Base-by-base conservation (phyloP, 1,139 yeast species). In the Pichia terricola region DNA sequence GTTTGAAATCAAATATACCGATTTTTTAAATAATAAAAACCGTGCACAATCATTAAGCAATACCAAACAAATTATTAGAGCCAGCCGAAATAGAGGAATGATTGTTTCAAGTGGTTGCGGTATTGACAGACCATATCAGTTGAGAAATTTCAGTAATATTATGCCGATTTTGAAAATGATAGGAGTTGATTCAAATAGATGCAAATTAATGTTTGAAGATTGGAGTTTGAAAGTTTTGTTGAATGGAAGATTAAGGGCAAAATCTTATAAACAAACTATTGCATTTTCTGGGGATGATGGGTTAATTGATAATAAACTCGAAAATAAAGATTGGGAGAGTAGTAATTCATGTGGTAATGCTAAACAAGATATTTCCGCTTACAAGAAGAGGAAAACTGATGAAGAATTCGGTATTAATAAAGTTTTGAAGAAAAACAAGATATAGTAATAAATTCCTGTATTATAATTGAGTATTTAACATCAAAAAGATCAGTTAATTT, bases 31-130 rank as follows among this genome's bases (percentile, higher is more conserved):
- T 5, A 63, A 44, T 37, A 43, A 50, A 28, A 48, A 45, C 9
- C 57, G 60, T 44, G 66, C 49, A 56, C 62, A 57, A 46, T 60
- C 38, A 49, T 79, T 89, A 41, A 71, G 79, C 40, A 89, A 87
- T 57, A 77, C 81, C 1, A 71, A 85, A 42, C 81, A 84, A 55
- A 70, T 91, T 25, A 72, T 88, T n/a, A 67, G 98, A 50, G 87
- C 95, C 4, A 75, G 94, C 2, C 70, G 97, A 52, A 75, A 80
- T 31, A 73, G 87, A 40, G 97, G 96, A 0, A 61, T 91, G 26
- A 70, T 91, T 4, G 69, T 88, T 5, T 77, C 91, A 25, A 79
- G 94, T 56, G 96, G 95, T 3, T 86, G 95, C 1, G 54, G 60
- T 2, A 84, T 94, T 1, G 55, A 60, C 3, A 39, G 38, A 10